Conservation (phyloP, 2,329 filamentous ascomycete genomes). For the Botrytis sinoallii region DNA sequence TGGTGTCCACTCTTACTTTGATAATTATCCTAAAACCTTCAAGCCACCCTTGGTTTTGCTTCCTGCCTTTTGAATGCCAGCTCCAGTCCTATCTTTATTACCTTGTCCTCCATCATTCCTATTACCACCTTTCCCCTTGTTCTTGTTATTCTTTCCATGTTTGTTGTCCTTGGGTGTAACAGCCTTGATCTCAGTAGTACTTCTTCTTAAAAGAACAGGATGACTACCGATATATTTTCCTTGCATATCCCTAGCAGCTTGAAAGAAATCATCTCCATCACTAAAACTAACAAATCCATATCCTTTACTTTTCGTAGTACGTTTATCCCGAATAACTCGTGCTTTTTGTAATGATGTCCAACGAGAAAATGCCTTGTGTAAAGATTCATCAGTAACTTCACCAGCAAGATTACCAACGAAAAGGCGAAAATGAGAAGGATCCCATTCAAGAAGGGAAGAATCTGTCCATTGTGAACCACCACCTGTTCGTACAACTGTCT, state of each 20-base stretch:
- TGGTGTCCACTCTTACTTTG: background rate
- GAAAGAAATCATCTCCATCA: conserved; percentile 94
- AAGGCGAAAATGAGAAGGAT: conserved; percentile 87
- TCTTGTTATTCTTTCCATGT: conserved; percentile 40
- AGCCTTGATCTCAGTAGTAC: conserved; percentile 86
- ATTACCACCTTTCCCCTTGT: conserved; percentile 40
- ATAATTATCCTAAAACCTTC: conserved; percentile 54
- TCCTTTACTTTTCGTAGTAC: conserved; percentile 92
- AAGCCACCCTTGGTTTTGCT: conserved; percentile 67
- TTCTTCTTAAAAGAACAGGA: conserved; percentile 81
- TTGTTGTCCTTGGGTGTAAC: conserved; percentile 64
- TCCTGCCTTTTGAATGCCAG: conserved; percentile 58
- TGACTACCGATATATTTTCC: conserved; percentile 99
- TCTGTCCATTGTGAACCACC: conserved; percentile 94
- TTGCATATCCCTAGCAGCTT: conserved; percentile 96
- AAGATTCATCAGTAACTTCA: conserved; percentile 93
- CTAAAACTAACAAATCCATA: conserved; percentile 96
- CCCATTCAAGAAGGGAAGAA: conserved; percentile 86
- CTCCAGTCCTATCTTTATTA: conserved; percentile 42
- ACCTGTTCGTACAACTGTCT: conserved; percentile 84
- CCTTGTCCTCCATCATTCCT: conserved; percentile 39
- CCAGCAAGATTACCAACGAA: conserved; percentile 97
- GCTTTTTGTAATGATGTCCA: conserved; percentile 90
- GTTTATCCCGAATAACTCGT: conserved; percentile 90
- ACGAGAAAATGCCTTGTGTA: conserved; percentile 87